Base-by-base conservation (phyloP, 2,329 filamentous ascomycete species). In the Chaetomium strumarium region DNA sequence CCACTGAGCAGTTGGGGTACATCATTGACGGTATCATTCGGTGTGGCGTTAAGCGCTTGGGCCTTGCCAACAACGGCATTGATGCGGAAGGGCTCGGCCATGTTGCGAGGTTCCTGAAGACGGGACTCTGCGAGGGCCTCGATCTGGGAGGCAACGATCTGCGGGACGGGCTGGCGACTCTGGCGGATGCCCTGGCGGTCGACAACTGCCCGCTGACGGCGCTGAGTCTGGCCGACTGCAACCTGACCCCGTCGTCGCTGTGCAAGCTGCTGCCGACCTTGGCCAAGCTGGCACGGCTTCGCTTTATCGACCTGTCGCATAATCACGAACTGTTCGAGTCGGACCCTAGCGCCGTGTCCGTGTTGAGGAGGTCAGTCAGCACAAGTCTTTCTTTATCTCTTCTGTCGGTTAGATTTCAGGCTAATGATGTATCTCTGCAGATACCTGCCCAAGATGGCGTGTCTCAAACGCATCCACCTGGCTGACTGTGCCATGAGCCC, bases 301-400 rank as follows among this genome's bases (percentile, higher is more conserved):
- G 88, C 17, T 96, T 96, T 65, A 82, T 99, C 54, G 93, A 97
- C 66, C 75, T 99, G 34, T 96, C 90, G 5, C 90, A 96, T 63
- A 97, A 97, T 62, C 86, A 79, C 31, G 83, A 82, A 17, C 75
- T 99, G 14, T 96, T 95, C 65, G 79, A 83, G 48, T 75, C 76
- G 3, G 76, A 85, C 39, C 84, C 87, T n/a, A 90, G 82, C 63
- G 87, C 88, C 2, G 76, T 93, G 33, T 78, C 80, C 5, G 72
- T 90, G 3, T 75, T 97, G 51, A 79, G 93, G 62, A 88, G 88
- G 71, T 93, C 66, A 59, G 77, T 68, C 29, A n/a, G 24, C 4
- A 4, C 24, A 24, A 24, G 30, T 39, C 20, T 3, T 45, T 20
- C 16, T 12, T 48, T 24, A 5, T 13, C 36, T n/a, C 11, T 33